Evolutionary conservation across 306 rosid species (phyloP).

Genomic region (Dalbergia cultrata): DNA sequence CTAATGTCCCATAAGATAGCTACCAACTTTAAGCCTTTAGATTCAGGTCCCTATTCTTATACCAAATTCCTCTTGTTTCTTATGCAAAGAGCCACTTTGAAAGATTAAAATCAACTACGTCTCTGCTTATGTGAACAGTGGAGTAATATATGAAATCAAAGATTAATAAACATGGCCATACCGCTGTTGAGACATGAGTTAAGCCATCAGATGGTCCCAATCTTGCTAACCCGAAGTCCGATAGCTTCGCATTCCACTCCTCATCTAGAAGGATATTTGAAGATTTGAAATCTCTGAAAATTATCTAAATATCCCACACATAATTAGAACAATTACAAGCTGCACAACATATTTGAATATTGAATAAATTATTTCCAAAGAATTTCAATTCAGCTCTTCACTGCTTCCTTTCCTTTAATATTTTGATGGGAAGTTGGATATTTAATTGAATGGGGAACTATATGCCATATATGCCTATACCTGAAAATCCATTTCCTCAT

Average conservation of each 20-base stretch:
- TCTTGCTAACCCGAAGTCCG: conserved; percentile 96
- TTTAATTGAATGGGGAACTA: conserved; percentile 22
- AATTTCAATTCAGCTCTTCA: conserved; percentile 25
- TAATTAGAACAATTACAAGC: conserved; percentile 40
- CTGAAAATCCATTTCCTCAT: conserved; percentile 95
- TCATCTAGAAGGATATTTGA: conserved; percentile 95
- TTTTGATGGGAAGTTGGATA: background rate
- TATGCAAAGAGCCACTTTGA: conserved; percentile 8
- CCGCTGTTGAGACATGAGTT: conserved; percentile 98
- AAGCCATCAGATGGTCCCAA: conserved; percentile 95
- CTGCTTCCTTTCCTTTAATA: conserved; percentile 22
- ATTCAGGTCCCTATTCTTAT: conserved; percentile 2
- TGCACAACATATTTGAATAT: conserved; percentile 30
- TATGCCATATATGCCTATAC: conserved; percentile 56
- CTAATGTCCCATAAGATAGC: too few relatives aligned
- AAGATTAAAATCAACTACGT: conserved; percentile 20
- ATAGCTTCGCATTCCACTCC: conserved; percentile 96
- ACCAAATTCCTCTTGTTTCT: conserved; percentile 3
- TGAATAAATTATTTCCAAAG: background rate
- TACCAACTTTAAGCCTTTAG: conserved; percentile 1
- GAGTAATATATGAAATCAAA: conserved; percentile 38
- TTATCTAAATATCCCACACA: conserved; percentile 63
- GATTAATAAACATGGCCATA: conserved; percentile 56
- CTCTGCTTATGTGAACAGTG: conserved; percentile 10
- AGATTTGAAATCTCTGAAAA: conserved; percentile 97